Evolutionary conservation across 768 basidiomycete species (phyloP), one percentile per base, ranked within the genome.

Genomic region (Termitomyces sp.): DNA sequence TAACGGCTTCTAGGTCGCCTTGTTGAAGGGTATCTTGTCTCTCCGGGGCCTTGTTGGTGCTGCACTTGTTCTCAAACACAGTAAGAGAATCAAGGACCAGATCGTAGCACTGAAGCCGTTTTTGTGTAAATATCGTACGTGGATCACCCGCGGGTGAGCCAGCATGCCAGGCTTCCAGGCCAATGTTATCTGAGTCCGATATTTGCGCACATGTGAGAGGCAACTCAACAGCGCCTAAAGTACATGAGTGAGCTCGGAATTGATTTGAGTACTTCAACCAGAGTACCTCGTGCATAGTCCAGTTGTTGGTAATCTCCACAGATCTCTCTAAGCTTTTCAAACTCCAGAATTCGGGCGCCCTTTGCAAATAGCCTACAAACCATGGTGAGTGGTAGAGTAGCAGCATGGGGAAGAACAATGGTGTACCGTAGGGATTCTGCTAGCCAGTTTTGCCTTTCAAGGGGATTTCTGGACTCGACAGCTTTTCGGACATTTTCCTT

Each of bases 401-500:
- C 43, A 45, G 27, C 7, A 16, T 49, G 12, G 20, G 43, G 24
- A n/a, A 10, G 22, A 54, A 37, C 33, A 37, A n/a, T 53, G 4
- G 30, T 64, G 76, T 66, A 93, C 95, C 92, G 81, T 46, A 98
- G 73, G 0, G 96, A 94, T 72, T 98, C 95, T 32, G 83, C 83
- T 45, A 98, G 79, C 79, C 83, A 86, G 54, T 88, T 87, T 56
- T 88, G 86, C 53, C 87, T 82, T 68, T 98, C 95, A 0, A 76
- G 73, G 4, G 83, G 79, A 69, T 87, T 89, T 55, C 82, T 78
- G 20, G 91, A 86, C 67, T 94, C 92, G 26, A 89, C 86, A 32
- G 97, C 94, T 68, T 91, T 91, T 10, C 94, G 88, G 36, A 97
- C 80, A 64, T 91, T 94, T 75, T 99, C 97, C 68, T 92, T 89